A percentile compares a stretch with the other conserved stretches of the same genome.
These are phyloP conservation scores for Exophiala alcalophila DNA, from an alignment of 2,329 filamentous ascomycete genomes.

Conservation along the genomic window DNA sequence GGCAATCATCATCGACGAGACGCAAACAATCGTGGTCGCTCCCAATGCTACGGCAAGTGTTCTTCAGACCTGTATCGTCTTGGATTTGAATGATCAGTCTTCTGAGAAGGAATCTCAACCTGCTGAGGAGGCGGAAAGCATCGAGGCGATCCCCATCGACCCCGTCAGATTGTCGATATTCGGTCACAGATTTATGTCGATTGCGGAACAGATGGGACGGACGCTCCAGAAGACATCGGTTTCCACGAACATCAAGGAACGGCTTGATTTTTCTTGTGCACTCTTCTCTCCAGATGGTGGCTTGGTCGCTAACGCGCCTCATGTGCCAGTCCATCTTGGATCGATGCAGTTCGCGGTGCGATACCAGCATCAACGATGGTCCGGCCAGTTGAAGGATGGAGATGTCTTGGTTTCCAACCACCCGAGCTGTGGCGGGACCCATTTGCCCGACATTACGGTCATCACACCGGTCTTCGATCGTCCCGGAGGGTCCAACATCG, in stretches of 20 bases:
- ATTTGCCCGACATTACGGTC: constrained; percentile 75
- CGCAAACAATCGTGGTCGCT: constrained; percentile 46
- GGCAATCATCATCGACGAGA: constrained; percentile 39
- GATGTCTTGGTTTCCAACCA: constrained; percentile 79
- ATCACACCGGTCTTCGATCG: constrained; percentile 71
- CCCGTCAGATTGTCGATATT: constrained; percentile 77
- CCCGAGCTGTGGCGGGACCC: constrained; percentile 76
- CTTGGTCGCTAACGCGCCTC: constrained; percentile 66
- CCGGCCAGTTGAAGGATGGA: constrained; percentile 67
- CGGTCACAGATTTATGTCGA: constrained; percentile 79
- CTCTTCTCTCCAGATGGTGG: constrained; percentile 74
- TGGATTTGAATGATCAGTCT: constrained; percentile 61
- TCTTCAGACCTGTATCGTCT: constrained; percentile 39
- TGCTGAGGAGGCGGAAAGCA: constrained; percentile 49
- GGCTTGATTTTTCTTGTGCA: constrained; percentile 79
- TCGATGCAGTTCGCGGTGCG: constrained; percentile 82
- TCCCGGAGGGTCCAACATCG: constrained; percentile 62
- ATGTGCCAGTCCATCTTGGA: constrained; percentile 76
- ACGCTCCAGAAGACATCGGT: constrained; percentile 77
- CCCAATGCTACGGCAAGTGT: constrained; percentile 40
- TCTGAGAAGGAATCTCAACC: too few relatives aligned
- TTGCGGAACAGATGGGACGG: constrained; percentile 79
- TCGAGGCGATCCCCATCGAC: constrained; percentile 61
- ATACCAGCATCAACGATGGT: constrained; percentile 73
- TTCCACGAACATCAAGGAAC: constrained; percentile 74